Evolutionary conservation across 176 grass and related monocot species (phyloP).

Genomic region (Tillandsia fasciculata): DNA sequence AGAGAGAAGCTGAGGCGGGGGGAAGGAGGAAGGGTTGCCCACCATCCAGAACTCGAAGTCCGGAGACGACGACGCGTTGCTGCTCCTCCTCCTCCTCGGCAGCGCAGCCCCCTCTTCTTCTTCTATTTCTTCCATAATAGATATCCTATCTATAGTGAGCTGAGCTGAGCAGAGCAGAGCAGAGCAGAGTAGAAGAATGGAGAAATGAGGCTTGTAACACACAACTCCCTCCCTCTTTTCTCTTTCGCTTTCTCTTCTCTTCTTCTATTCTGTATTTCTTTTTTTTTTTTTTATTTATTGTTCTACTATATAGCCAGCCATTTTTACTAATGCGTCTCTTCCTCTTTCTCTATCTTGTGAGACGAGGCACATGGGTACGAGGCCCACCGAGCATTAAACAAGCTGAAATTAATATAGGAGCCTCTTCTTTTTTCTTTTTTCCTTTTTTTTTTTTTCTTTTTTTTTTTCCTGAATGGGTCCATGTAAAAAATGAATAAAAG

Average conservation of each 20-base stretch:
- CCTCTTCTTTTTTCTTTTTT: not conserved
- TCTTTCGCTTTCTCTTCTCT: not conserved
- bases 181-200: not conserved
- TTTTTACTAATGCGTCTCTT: not conserved
- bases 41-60: slow-evolving; percentile 82
- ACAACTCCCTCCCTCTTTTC: not conserved
- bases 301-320: not conserved
- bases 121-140: too few species aligned
- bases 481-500: not conserved
- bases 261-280: not conserved
- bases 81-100: slow-evolving; percentile 30
- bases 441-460: too few species aligned
- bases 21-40: slow-evolving; percentile 17
- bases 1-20: slow-evolving; percentile 20
- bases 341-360: too few species aligned
- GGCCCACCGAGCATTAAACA: slow-evolving; percentile 1
- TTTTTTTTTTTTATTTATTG: too few species aligned
- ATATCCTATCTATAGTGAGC: too few species aligned
- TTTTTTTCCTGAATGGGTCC: too few species aligned
- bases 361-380: not conserved
- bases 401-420: not conserved
- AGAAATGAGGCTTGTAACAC: too few species aligned
- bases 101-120: not conserved
- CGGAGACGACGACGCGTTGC: slow-evolving; percentile 26
- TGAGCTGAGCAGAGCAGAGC: too few species aligned